Evolutionary conservation across 2,329 filamentous ascomycete genomes (phyloP), one percentile per base, ranked within the genome.

Genomic region (Cladophialophora bantiana): DNA sequence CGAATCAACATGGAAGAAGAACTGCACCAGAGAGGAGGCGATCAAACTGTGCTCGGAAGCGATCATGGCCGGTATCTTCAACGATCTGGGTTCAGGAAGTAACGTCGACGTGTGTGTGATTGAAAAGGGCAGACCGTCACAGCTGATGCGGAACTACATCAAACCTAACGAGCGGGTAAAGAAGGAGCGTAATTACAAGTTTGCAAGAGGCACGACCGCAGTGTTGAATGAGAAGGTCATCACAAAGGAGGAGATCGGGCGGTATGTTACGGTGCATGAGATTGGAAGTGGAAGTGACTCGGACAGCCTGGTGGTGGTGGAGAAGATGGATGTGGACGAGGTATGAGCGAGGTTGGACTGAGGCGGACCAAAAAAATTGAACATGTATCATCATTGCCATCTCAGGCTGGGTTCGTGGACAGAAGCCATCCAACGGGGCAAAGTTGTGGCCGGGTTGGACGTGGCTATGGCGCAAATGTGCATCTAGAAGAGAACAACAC

Each of bases 81-180:
- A 99, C 85, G 95, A 99, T 81, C 79, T 99, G 78, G 95, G 95
- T 13, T 97, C 93, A 3, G 95, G 95, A 75, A 96, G 92, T 78
- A 99, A 99, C 78, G 95, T 99, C 65, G 96, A 99, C 77, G 91
- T 99, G 38, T 94, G 93, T 71, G 88, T 99, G 75, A 99, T 99
- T 78, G 96, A 94, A 68, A 87, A 90, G 75, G 94, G 97, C 74
- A 97, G 97, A 89, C 97, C 95, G 34, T 95, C 92, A 34, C 74
- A 82, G 73, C 82, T 99, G 77, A 86, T 96, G 86, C 87, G 95
- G 76, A 97, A 97, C 83, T 95, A 91, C 84, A 90, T 96, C 79
- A 94, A 86, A 78, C 95, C 95, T 66, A 99, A 99, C 81, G 89
- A 93, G 84, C 89, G 96, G 78, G 91, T 88, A 74, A 86, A 90